Conservation (phyloP, 140 eudicot species). For the Stevia rebaudiana region DNA sequence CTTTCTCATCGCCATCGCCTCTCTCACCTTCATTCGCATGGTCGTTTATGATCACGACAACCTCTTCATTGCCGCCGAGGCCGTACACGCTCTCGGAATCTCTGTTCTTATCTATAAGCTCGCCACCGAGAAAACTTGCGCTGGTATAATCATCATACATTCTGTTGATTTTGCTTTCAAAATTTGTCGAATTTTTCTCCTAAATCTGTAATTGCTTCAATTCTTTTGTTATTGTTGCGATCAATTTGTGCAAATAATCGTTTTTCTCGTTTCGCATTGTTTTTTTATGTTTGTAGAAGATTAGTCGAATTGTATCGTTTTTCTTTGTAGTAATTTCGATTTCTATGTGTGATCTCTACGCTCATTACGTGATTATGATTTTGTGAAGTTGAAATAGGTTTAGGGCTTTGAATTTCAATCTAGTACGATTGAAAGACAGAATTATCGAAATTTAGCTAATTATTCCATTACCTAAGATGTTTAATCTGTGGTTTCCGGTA, state of each 20-base stretch:
- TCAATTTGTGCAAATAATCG: background rate
- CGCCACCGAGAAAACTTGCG: conserved; percentile 48
- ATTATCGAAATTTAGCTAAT: too few relatives aligned
- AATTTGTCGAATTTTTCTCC: background rate
- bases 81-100: conserved; percentile 55
- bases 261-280: background rate
- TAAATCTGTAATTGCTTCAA: background rate
- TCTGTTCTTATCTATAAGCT: conserved; percentile 54
- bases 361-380: background rate
- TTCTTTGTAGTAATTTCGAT: background rate
- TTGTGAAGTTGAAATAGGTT: conserved; percentile 14
- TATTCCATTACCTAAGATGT: too few relatives aligned
- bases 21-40: conserved; percentile 37
- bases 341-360: background rate
- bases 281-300: background rate
- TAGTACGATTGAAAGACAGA: too few relatives aligned
- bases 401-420: background rate
- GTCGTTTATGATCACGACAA: conserved; percentile 53
- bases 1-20: conserved; percentile 28
- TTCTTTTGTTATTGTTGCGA: background rate
- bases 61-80: conserved; percentile 57
- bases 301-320: background rate
- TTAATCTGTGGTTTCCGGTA: too few relatives aligned
- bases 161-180: background rate
- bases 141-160: conserved; percentile 29